Evolutionary conservation across 1,284 basidiomycete genomes (phyloP), one percentile per base, ranked within the genome.

Genomic region (Heterobasidion occidentale): DNA sequence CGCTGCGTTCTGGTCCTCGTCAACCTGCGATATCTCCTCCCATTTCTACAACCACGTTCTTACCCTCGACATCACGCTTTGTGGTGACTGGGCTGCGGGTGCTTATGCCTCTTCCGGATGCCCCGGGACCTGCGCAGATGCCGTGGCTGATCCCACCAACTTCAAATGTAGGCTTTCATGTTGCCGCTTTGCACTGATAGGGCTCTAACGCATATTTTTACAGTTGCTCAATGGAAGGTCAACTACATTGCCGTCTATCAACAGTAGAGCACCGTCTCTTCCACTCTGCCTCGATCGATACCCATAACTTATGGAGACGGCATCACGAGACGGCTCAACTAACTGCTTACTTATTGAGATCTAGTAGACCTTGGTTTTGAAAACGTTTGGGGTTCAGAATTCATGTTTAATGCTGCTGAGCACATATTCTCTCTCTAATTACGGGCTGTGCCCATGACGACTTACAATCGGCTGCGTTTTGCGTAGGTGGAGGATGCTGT

Each of bases 21-120:
- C 71, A 44, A 73, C 75, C 11, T 92, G 92, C 71, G 74, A 89
- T 62, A 82, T 90, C 54, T 60, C 67, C 19, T 62, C 71, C n/a
- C 84, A 85, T 70, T 93, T 94, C 71, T 72, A 77, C 59, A 71
- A 87, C 44, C 90, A 94, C 61, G 53, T 51, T 38, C 60, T 71
- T 46, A 65, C 71, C 46, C 72, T 94, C 56, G 86, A 93, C 68
- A 90, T 80, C 58, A 81, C 77, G 15, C 62, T 87, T 53, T 84
- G 84, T 66, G 84, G 88, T 53, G 86, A 86, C 63, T 90, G 83
- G 79, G 87, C 82, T 19, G 79, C 78, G 36, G 59, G 71, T 1
- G 75, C 78, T 0, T 92, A 85, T 69, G 54, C 62, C 46, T 65
- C 63, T 44, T 74, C 78, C 20, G 82, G 83, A 27, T 92, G 88